Evolutionary conservation across 140 eudicot species (phyloP), one percentile per base, ranked within the genome.

Genomic region (Bidens hawaiensis): DNA sequence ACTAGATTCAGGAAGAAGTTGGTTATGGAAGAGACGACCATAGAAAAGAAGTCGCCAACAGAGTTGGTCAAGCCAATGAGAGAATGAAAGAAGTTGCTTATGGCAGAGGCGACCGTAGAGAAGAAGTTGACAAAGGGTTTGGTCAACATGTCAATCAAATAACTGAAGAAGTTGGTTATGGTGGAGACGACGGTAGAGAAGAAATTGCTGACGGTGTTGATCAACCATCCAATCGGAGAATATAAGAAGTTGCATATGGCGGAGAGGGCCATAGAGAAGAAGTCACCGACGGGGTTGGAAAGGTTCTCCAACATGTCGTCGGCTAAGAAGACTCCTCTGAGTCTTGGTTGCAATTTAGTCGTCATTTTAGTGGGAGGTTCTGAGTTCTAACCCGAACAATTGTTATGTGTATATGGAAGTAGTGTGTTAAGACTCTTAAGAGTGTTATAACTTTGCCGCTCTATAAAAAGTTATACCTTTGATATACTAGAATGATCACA

Each of bases 131-230:
- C 8, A 8, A 34, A 7, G 12, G 42, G 42, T 12, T 34, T 34
- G 8, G 42, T 34, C 0, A 34, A 6, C 42, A 34, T 7, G 42
- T 14, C 12, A 34, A 34, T 9, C 1, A 34, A 14, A 1, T 34
- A 9, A 2, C 8, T 0, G n/a, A 34, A 34, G 42, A 34, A 34
- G 42, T 34, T 34, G 14, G 13, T 14, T 34, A 34, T 9, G 12
- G n/a, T 14, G 14, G 42, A 34, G 14, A 34, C 8, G 42, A 34
- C 1, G 1, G 2, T 34, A 34, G 42, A 34, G 12, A 62, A 59
- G 23, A 70, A 46, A 50, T 70, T 50, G 3, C 52, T 52, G 68
- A 22, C 15, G 22, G 68, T 25, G 68, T 70, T 59, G 31, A n/a
- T n/a, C n/a, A 34, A 34, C 42, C 42, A 34, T 2, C 10, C 42